phyloP scores from a whole-genome alignment of 2,329 filamentous ascomycete genomes.

The Chrysosporium keratinophilum region DNA sequence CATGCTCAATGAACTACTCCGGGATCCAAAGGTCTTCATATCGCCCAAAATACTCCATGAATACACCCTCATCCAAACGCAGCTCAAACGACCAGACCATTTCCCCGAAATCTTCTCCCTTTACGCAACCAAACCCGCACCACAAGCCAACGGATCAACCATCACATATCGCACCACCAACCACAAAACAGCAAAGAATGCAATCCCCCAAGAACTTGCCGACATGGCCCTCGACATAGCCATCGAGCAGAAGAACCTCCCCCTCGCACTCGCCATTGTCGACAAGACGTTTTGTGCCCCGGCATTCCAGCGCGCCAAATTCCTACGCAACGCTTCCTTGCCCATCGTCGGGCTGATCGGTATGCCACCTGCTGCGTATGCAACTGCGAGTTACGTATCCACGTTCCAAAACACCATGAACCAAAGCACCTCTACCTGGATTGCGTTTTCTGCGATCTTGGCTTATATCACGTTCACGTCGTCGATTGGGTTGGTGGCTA shows the following conservation, averaged over 20 bases:
- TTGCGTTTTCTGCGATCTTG: conserved; percentile 69
- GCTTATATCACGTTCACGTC: conserved; percentile 74
- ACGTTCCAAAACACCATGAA: conserved; percentile 67
- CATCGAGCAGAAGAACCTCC: conserved; percentile 66
- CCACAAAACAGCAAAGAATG: conserved; percentile 58
- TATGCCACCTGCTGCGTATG: conserved; percentile 44
- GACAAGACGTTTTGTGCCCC: conserved; percentile 45
- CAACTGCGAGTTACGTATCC: conserved; percentile 57
- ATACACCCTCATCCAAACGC: conserved; percentile 68
- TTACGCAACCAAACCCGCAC: conserved; percentile 72
- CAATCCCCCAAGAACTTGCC: conserved; percentile 61
- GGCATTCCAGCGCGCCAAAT: conserved; percentile 35
- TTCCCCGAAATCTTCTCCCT: conserved; percentile 71
- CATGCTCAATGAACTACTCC: conserved; percentile 58
- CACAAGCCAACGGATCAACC: conserved; percentile 49
- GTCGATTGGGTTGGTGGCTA: conserved; percentile 70
- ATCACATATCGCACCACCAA: conserved; percentile 53
- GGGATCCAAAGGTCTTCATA: conserved; percentile 68
- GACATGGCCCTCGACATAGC: conserved; percentile 67
- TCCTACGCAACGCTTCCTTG: conserved; percentile 35
- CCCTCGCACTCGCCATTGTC: conserved; percentile 68
- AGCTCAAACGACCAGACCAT: conserved; percentile 61
- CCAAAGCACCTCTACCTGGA: conserved; percentile 58
- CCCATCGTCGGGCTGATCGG: conserved; percentile 32
- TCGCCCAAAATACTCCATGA: conserved; percentile 58